Base-by-base conservation (phyloP, 805 yeast genomes). In the Candida taoyuanica region DNA sequence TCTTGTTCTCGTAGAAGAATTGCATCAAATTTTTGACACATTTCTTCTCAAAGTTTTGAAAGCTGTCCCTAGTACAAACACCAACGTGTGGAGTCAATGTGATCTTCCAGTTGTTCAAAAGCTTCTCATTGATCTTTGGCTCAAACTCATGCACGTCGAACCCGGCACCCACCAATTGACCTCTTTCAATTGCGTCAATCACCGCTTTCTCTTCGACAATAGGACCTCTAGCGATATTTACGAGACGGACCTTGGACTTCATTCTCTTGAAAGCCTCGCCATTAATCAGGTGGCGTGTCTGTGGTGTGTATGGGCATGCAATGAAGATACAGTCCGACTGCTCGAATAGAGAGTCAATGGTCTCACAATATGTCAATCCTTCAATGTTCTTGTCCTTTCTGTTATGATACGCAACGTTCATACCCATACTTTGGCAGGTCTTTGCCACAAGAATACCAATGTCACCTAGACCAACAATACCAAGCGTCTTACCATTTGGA, bases 381-480 rank as follows among this genome's bases (percentile, higher is more conserved):
- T 52, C 51, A 15, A 78, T 60, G 25, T 64, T 50, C 20, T 47
- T 40, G 42, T 65, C 66, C 24, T 58, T 51, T 40, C 73, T 53
- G 46, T 68, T 71, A 41, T 65, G 67, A 39, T 71, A 70, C 3
- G 60, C 54, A 8, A 68, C 62, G 5, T 64, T 63, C 66, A 68
- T 67, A 1, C 74, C 75, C 34, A 71, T 44, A 7, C 69, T 62
- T 13, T 60, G 52, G 44, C 71, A 65, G 21, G 68, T 61, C 31
- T 56, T 56, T 3, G 73, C 74, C 4, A 68, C 67, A 13, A 64
- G 52, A 30, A 58, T 45, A 4, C 76, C 76, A 45, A 71, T 71
- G 40, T 68, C 68, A 14, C 77, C 77, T 5, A 71, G 47, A 0
- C 76, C 76, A 23, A 71, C 49, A 15, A 71, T 62, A 5, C 77